Conservation (phyloP, 2,329 filamentous ascomycete genomes). For the Mariannaea elegans region DNA sequence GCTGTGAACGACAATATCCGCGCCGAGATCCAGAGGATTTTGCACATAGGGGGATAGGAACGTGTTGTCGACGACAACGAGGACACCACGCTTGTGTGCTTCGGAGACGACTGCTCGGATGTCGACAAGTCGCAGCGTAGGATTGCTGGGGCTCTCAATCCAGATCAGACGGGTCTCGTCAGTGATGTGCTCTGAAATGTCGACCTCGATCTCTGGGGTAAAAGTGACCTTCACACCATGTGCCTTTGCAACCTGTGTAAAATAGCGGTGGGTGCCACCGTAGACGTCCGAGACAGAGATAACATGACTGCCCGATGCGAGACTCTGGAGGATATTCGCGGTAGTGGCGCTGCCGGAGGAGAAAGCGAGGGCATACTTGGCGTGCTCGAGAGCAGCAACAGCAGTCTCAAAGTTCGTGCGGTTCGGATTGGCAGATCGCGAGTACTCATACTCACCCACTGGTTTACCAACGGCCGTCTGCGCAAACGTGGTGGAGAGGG, state of each 20-base stretch:
- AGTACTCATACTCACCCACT: conserved; percentile 91
- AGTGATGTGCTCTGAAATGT: conserved; percentile 85
- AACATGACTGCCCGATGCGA: conserved; percentile 91
- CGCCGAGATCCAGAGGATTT: conserved; percentile 93
- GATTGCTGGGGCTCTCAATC: conserved; percentile 95
- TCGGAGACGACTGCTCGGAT: conserved; percentile 84
- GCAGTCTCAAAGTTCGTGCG: conserved; percentile 92
- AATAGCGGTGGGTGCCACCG: conserved; percentile 97
- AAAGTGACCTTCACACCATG: conserved; percentile 96
- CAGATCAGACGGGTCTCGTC: conserved; percentile 93
- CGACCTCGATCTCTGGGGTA: conserved; percentile 88
- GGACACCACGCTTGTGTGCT: conserved; percentile 87
- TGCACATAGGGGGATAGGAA: conserved; percentile 97
- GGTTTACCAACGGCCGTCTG: conserved; percentile 89
- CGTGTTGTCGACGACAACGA: conserved; percentile 99
- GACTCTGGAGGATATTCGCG: conserved; percentile 89
- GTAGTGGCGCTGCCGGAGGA: conserved; percentile 94
- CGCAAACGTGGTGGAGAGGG: conserved; percentile 95
- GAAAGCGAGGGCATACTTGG: conserved; percentile 92
- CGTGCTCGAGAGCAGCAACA: conserved; percentile 91
- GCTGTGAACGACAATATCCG: conserved; percentile 95
- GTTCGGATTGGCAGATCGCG: conserved; percentile 92
- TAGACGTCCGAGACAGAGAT: conserved; percentile 98
- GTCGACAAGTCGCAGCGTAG: conserved; percentile 91
- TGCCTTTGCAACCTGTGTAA: conserved; percentile 95